A percentile compares a stretch with the other conserved stretches of the same genome.
These are phyloP conservation scores for Coemansia asiatica DNA, from an alignment of 192 early-diverging fungal species.

Conservation along the genomic window DNA sequence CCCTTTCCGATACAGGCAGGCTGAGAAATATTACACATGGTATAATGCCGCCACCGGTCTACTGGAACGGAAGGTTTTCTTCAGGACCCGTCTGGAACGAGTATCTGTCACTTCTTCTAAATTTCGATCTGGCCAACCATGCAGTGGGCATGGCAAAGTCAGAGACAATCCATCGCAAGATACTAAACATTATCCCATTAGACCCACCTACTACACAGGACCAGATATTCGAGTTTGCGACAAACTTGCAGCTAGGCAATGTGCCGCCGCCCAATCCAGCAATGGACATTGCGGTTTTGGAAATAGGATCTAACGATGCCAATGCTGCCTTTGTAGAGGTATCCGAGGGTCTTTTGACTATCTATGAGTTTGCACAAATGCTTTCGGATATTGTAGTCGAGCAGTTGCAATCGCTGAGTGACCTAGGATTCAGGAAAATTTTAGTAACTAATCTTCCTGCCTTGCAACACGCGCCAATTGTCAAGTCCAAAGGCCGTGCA, in stretches of 20 bases:
- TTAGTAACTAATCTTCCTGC: constrained; percentile 32
- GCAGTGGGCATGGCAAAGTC: constrained; percentile 37
- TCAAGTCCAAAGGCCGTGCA: constrained; percentile 17
- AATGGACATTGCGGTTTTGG: constrained; percentile 30
- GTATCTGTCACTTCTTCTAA: constrained; percentile 19
- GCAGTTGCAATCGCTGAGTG: constrained; percentile 25
- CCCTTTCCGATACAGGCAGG: constrained; percentile 41
- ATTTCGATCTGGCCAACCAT: constrained; percentile 15
- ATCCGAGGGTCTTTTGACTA: constrained; percentile 1
- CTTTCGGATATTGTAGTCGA: constrained; percentile 25
- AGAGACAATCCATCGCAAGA: constrained; percentile 1
- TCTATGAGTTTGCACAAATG: constrained; percentile 25
- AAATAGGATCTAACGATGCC: constrained; percentile 38
- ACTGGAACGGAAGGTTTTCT: constrained; percentile 49
- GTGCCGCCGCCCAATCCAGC: background rate
- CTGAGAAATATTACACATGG: constrained; percentile 27
- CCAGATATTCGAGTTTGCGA: constrained; percentile 26
- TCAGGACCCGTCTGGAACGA: constrained; percentile 48
- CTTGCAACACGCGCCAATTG: constrained; percentile 32
- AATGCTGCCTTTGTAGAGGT: constrained; percentile 24
- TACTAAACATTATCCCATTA: constrained; percentile 18
- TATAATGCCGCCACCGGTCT: constrained; percentile 24
- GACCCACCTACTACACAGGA: constrained; percentile 29
- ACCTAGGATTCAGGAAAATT: constrained; percentile 28
- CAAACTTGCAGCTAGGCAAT: background rate